Base-by-base conservation (phyloP, 805 yeast species). In the Saccharomycopsis fibuligera region DNA sequence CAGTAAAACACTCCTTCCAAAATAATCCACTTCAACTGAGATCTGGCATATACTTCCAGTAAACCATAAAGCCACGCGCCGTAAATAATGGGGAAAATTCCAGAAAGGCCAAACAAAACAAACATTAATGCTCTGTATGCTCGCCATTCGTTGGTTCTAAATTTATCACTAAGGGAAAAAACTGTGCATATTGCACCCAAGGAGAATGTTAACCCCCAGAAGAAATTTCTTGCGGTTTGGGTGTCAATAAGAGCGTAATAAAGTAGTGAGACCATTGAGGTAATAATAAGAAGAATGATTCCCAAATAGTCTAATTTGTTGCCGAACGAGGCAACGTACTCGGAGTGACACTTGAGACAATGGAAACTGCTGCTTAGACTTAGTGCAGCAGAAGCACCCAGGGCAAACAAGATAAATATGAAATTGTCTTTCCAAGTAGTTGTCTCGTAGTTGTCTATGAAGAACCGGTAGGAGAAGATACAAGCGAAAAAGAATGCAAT, bases 241-340 rank as follows among this genome's bases (percentile, higher is more conserved):
- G 60, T 60, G 55, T 81, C 86, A 49, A 72, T 66, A 41, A 75
- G 65, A 0, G 76, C 75, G 54, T 70, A 74, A 55, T 70, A 73
- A 16, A 75, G 58, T 17, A 78, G 54, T 1, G 80, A 72, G 6
- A 78, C 68, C 64, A 79, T 72, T 1, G 88, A 81, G 50, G 83
- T 73, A 3, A 86, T 74, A 46, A 83, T 83, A 51, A 84, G 68
- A 12, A 81, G 66, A 27, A 84, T 80, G 47, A 85, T 85, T 1
- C 93, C 93, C 56, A 85, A 69, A 60, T 85, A 85, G 62, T 85
- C 93, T 41, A 84, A 70, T 58, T 77, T 82, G 62, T 84, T 83
- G 52, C 89, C 86, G 35, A 76, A 62, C 46, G 65, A 68, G 31
- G 77, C 64, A 2, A 81, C 76, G 12, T 62, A 54, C 38, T 67